Percentiles rank a stretch among this genome's conserved stretches.
Evolutionary conservation across 768 basidiomycete genomes (phyloP).

Genomic region (Calocera viscosa): DNA sequence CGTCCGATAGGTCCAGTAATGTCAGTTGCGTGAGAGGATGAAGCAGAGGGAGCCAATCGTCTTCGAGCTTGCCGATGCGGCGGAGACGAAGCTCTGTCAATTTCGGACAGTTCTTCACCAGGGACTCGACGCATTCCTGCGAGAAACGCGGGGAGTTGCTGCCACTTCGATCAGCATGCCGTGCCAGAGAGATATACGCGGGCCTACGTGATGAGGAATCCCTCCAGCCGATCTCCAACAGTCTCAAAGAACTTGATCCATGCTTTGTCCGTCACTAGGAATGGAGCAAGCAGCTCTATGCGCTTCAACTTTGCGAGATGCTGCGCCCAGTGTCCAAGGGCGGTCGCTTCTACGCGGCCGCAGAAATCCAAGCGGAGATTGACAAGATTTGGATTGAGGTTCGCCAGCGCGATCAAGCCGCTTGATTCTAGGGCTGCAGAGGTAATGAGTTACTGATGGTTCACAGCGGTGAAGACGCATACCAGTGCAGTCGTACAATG

Average conservation of each 20-base stretch:
- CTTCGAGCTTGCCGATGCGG: conserved; percentile 60
- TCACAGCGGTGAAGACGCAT: too few relatives aligned
- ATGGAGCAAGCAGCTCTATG: conserved; percentile 76
- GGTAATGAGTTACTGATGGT: too few relatives aligned
- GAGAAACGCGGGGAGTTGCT: conserved; percentile 76
- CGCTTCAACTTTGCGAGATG: conserved; percentile 54
- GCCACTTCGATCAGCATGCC: not conserved
- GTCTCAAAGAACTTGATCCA: conserved; percentile 67
- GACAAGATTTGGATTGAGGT: conserved; percentile 74
- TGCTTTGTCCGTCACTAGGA: conserved; percentile 56
- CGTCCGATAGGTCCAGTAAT: conserved; percentile 58
- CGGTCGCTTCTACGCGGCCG: conserved; percentile 59
- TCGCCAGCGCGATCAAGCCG: conserved; percentile 56
- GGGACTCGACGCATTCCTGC: conserved; percentile 45
- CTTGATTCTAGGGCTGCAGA: conserved; percentile 54
- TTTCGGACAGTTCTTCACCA: conserved; percentile 42
- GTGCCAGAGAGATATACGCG: conserved; percentile 9
- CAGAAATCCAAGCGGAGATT: conserved; percentile 73
- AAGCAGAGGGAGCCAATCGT: conserved; percentile 49
- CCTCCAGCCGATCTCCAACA: conserved; percentile 46
- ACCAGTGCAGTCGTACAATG: conserved; percentile 86
- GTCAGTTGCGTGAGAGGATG: conserved; percentile 36
- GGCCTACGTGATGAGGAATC: conserved; percentile 51
- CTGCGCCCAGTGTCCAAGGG: conserved; percentile 45
- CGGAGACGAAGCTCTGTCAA: conserved; percentile 64